Percentiles rank a stretch among this genome's conserved stretches.
phyloP scores from a whole-genome alignment of 108 stramenopile genomes.

The Ochromonas danica region DNA sequence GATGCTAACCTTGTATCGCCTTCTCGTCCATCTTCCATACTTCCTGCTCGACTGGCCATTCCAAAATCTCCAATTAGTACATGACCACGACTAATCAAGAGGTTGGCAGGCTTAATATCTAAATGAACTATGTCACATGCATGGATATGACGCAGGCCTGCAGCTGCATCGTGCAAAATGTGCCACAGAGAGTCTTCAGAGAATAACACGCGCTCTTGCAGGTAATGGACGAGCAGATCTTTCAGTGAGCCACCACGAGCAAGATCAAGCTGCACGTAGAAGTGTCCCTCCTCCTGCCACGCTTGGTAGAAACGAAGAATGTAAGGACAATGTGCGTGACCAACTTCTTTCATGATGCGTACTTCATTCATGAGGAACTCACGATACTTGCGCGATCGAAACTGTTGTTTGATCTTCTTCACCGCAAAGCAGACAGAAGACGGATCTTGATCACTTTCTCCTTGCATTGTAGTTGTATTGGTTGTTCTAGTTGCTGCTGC shows the following conservation, averaged over 20 bases:
- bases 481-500: neutral
- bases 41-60: neutral
- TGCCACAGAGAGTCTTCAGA: constrained; percentile 1
- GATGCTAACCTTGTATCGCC: constrained; percentile 1
- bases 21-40: neutral
- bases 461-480: neutral
- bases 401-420: constrained; percentile 4
- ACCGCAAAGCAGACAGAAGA: neutral
- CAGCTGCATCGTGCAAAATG: neutral
- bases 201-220: neutral
- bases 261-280: neutral
- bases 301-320: neutral
- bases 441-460: neutral
- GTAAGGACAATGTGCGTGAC: neutral
- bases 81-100: neutral
- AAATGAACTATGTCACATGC: constrained; percentile 1
- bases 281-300: neutral
- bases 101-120: constrained; percentile 21
- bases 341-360: constrained; percentile 3
- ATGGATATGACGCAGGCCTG: constrained; percentile 9
- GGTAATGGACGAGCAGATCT: neutral
- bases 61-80: constrained; percentile 11
- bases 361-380: constrained; percentile 18
- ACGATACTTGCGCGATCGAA: neutral
- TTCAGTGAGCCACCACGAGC: neutral